Percentiles rank a stretch among this genome's conserved stretches.
Conservation (phyloP, 805 yeast genomes). For the Yarrowia divulgata region DNA sequence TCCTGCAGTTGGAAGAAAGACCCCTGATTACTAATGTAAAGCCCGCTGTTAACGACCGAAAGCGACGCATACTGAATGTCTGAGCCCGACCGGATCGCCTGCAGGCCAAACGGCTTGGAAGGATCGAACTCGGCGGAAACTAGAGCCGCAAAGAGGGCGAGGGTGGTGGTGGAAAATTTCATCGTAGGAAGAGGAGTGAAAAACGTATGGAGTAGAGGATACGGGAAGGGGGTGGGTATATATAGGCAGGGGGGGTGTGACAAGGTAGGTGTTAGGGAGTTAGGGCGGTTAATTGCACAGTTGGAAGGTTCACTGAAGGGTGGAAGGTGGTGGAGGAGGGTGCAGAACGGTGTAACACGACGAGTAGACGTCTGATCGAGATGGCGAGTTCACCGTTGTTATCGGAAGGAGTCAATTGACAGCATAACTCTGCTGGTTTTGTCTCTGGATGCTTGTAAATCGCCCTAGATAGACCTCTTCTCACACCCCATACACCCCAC, state of each 20-base stretch:
- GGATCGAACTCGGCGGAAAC: conserved; percentile 20
- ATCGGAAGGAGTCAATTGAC: background rate
- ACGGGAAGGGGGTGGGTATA: background rate
- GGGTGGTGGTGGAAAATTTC: conserved; percentile 5
- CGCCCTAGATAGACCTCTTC: too few species aligned
- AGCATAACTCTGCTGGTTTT: too few species aligned
- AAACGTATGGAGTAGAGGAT: conserved; percentile 1
- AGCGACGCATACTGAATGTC: conserved; percentile 7
- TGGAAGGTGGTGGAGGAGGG: background rate
- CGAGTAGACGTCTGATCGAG: background rate
- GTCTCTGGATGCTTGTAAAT: too few species aligned
- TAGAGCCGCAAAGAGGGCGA: conserved; percentile 18
- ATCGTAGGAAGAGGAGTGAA: conserved; percentile 9
- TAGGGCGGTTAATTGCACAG: too few species aligned
- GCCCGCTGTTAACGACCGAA: conserved; percentile 4
- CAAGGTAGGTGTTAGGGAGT: background rate
- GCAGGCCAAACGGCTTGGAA: conserved; percentile 28
- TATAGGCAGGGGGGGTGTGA: background rate
- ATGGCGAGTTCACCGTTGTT: background rate
- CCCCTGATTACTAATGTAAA: conserved; percentile 22
- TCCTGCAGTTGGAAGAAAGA: conserved; percentile 28
- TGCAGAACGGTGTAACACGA: too few species aligned
- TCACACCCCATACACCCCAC: background rate
- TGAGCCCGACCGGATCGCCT: conserved; percentile 24
- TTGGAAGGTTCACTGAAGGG: background rate